Evolutionary conservation across 2,329 filamentous ascomycete species (phyloP).

Genomic region (Apiospora aurea): DNA sequence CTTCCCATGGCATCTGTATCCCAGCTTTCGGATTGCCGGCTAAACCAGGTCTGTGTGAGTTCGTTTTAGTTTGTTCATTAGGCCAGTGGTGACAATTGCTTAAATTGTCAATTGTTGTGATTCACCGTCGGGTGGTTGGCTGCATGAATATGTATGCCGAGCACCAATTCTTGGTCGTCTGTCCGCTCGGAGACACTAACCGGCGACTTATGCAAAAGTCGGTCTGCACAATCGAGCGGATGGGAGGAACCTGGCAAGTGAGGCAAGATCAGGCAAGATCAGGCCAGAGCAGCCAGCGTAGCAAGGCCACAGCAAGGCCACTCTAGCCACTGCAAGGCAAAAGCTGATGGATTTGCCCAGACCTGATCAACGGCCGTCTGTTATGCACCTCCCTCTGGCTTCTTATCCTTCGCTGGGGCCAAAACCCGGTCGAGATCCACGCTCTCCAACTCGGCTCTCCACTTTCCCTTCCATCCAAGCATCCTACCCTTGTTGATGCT

Average conservation of each 20-base stretch:
- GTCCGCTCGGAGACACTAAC: no score
- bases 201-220: slow-evolving; percentile 1
- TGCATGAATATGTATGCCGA: not conserved
- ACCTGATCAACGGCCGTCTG: not conserved
- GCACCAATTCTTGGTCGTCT: no score
- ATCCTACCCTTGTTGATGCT: not conserved
- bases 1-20: not conserved
- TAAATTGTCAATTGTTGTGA: not conserved
- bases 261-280: not conserved
- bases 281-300: not conserved
- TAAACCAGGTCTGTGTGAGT: not conserved
- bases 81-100: not conserved
- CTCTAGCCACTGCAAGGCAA: not conserved
- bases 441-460: slow-evolving; percentile 2
- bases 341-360: slow-evolving; percentile 16
- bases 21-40: not conserved
- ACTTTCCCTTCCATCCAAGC: not conserved
- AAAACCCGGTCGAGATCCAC: slow-evolving; percentile 6
- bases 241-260: not conserved
- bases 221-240: not conserved
- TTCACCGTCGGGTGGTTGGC: not conserved
- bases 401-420: not conserved
- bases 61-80: not conserved
- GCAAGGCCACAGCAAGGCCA: not conserved
- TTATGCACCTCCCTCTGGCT: not conserved